Base-by-base conservation (phyloP, 2,329 filamentous ascomycete species). In the Aspergillus ruber region DNA sequence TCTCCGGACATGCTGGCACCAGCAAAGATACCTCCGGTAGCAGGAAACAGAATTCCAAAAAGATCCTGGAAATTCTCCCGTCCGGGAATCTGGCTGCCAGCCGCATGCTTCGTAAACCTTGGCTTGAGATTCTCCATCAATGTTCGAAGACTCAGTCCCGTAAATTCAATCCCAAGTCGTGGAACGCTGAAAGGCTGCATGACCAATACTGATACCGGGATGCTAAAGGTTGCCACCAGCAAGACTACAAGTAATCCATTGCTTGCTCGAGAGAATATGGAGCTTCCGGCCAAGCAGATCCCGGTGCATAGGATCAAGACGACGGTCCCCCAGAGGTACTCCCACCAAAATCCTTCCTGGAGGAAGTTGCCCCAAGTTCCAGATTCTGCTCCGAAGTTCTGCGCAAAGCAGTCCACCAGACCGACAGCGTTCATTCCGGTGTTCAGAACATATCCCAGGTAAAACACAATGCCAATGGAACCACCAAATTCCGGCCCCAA, bases 1-100 rank as follows among this genome's bases (percentile, higher is more conserved):
- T 95, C 88, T 15, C 89, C 89, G 6, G 88, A 94, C 89, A 95
- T 94, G 56, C 87, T 91, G 6, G 89, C 89, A 15, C 90, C 90
- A 41, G 78, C 77, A 57, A 81, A 79, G 21, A 80, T 81, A 4
- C 72, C 75, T 4, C 80, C 80, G 2, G 81, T 84, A 2, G 82
- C 81, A 32, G 88, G 88, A 57, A 93, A 95, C 1, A 95, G 71
- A 52, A 95, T 89, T 2, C 88, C 90, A 69, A 95, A 95, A 7
- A 94, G 73, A 55, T 88, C 82, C 51, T 90, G 85, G 56, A 90
- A 94, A 12, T 77, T 90, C 52, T 84, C 82, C 38, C 80, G 71
- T 6, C 81, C 83, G 32, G 73, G 73, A 48, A 83, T 78, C 43
- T 83, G 77, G 49, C 78, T 81, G 18, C 82, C 82, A 43, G 77